These are phyloP conservation scores for Blepharisma undulans DNA, from an alignment of 169 alveolate genomes.

Conservation along the genomic window DNA sequence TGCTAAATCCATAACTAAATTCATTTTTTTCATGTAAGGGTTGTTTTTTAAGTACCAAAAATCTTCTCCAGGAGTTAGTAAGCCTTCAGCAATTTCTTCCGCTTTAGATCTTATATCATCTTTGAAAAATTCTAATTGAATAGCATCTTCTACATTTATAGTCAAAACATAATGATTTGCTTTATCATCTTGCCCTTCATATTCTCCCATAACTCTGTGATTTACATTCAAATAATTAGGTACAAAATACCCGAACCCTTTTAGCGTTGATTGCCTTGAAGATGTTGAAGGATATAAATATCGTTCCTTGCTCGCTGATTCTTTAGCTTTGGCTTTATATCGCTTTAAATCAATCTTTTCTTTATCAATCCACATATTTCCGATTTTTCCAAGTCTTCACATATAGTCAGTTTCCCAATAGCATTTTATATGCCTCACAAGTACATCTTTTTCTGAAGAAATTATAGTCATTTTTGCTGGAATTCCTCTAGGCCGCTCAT, in stretches of 20 bases:
- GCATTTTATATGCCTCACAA: slow-evolving; percentile 49
- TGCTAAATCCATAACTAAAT: slow-evolving; percentile 54
- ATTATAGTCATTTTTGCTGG: slow-evolving; percentile 37
- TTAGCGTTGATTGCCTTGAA: slow-evolving; percentile 5
- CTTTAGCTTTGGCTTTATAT: slow-evolving; percentile 22
- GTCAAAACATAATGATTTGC: slow-evolving; percentile 16
- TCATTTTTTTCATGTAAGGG: slow-evolving; percentile 59
- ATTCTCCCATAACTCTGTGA: slow-evolving; percentile 45
- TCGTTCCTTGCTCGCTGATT: slow-evolving; percentile 15
- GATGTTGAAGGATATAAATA: slow-evolving; percentile 18
- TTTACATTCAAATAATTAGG: slow-evolving; percentile 43
- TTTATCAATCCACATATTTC: neutral
- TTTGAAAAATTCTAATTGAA: slow-evolving; percentile 40
- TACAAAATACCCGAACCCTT: slow-evolving; percentile 47
- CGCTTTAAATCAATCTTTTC: slow-evolving; percentile 17
- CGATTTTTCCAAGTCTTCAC: slow-evolving; percentile 49
- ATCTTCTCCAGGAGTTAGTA: neutral
- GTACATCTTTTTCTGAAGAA: slow-evolving; percentile 40
- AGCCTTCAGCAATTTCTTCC: slow-evolving; percentile 27
- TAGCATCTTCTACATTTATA: slow-evolving; percentile 36
- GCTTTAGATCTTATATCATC: slow-evolving; percentile 25
- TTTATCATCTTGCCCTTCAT: slow-evolving; percentile 32
- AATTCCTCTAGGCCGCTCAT: slow-evolving; percentile 35
- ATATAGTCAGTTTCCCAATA: slow-evolving; percentile 65
- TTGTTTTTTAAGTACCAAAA: slow-evolving; percentile 6